These are phyloP conservation scores for Punica granatum DNA, from an alignment of 345 rosid species.

Conservation along the genomic window DNA sequence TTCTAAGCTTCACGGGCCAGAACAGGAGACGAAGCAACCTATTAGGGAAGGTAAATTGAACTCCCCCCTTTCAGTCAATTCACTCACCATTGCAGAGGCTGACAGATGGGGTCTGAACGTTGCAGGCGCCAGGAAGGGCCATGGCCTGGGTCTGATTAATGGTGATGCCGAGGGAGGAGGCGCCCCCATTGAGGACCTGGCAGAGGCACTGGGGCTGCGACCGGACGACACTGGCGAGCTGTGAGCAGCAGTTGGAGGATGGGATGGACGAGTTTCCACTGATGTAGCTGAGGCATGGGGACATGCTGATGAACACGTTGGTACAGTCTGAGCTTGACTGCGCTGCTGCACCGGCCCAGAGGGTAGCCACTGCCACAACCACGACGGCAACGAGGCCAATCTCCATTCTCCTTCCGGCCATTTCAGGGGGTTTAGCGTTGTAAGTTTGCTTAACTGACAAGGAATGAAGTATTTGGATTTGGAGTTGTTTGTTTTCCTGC, in stretches of 20 bases:
- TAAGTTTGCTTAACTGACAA: too few relatives aligned
- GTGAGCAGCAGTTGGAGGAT: slow-evolving; percentile 6
- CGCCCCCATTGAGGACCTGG: not conserved
- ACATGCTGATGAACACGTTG: not conserved
- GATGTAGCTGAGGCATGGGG: slow-evolving; percentile 2
- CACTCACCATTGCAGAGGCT: slow-evolving; percentile 6
- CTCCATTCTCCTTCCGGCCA: not conserved
- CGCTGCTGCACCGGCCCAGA: slow-evolving; percentile 2
- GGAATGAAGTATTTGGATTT: not conserved
- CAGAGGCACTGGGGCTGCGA: slow-evolving; percentile 8
- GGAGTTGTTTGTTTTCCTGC: not conserved
- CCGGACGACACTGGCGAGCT: not conserved
- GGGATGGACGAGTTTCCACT: slow-evolving; percentile 2
- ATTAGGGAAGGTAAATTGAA: too few relatives aligned
- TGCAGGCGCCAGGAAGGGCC: slow-evolving; percentile 1
- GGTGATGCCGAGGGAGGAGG: not conserved
- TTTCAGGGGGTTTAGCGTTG: too few relatives aligned
- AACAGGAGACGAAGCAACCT: too few relatives aligned
- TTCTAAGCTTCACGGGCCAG: too few relatives aligned
- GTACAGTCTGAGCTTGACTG: not conserved
- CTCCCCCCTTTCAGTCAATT: too few relatives aligned
- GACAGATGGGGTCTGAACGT: slow-evolving; percentile 2
- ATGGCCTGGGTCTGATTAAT: slow-evolving; percentile 4
- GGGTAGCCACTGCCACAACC: too few relatives aligned
- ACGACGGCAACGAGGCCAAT: too few relatives aligned